phyloP scores from a whole-genome alignment of 805 yeast species.

The Saccharomycopsis guyanensis region DNA sequence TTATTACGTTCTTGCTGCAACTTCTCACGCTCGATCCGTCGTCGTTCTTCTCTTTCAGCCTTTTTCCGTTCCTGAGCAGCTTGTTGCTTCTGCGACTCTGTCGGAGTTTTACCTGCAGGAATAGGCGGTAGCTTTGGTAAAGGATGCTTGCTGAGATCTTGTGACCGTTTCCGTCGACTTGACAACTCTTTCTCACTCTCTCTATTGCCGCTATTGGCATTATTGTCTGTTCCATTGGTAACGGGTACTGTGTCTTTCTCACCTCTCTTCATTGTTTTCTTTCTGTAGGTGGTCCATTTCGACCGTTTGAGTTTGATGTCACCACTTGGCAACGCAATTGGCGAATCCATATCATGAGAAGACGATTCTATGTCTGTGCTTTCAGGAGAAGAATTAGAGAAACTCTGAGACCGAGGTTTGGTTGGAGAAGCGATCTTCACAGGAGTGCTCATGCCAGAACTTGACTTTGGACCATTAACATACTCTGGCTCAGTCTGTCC shows the following conservation, averaged over 20 bases:
- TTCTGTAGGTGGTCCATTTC: conserved; percentile 43
- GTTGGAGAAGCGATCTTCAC: background rate
- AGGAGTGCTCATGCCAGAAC: background rate
- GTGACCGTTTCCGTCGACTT: conserved; percentile 16
- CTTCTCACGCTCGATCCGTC: conserved; percentile 6
- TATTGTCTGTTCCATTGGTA: background rate
- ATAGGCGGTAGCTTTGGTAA: conserved; percentile 13
- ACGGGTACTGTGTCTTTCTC: background rate
- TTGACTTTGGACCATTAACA: no score
- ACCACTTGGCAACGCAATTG: conserved; percentile 23
- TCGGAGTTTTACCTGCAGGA: background rate
- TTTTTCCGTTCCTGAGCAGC: conserved; percentile 2
- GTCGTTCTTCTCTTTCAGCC: conserved; percentile 4
- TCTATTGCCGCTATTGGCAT: background rate
- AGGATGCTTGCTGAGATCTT: conserved; percentile 20
- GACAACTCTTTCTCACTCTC: conserved; percentile 2
- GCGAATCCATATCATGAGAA: conserved; percentile 11
- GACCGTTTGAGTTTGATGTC: conserved; percentile 37
- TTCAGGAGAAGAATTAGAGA: conserved; percentile 9
- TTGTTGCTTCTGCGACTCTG: conserved; percentile 3
- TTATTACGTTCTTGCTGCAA: conserved; percentile 10
- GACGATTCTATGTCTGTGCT: conserved; percentile 6
- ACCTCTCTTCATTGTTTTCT: conserved; percentile 27
- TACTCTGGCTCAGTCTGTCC: background rate
- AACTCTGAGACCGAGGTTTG: conserved; percentile 9